These are phyloP conservation scores for Gaeumannomyces tritici DNA, from an alignment of 2,329 filamentous ascomycete genomes.

Conservation along the genomic window DNA sequence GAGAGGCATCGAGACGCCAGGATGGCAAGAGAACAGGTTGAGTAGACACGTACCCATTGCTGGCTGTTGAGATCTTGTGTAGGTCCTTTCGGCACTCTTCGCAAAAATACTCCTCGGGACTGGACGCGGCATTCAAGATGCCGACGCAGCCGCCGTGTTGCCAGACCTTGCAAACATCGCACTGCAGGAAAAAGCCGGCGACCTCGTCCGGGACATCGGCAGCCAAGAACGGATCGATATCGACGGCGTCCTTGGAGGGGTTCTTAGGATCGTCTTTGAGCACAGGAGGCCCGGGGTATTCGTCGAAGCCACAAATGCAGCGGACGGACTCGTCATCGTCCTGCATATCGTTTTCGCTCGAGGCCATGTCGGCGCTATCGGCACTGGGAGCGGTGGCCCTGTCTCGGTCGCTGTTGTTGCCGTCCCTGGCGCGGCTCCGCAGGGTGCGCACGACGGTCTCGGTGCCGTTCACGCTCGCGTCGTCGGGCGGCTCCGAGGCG, in stretches of 20 bases:
- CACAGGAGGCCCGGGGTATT: conserved; percentile 77
- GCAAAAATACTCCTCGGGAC: conserved; percentile 96
- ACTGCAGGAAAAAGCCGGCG: conserved; percentile 94
- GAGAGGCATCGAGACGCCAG: not conserved
- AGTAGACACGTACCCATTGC: conserved; percentile 63
- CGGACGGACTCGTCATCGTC: conserved; percentile 91
- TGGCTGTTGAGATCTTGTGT: conserved; percentile 71
- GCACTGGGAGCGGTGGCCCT: conserved; percentile 24
- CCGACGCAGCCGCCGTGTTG: conserved; percentile 97
- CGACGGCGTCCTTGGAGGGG: conserved; percentile 45
- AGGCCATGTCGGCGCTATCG: conserved; percentile 40
- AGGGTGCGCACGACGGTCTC: conserved; percentile 65
- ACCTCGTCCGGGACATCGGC: conserved; percentile 70
- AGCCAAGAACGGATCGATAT: conserved; percentile 46
- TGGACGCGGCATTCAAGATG: conserved; percentile 87
- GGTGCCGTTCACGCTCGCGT: conserved; percentile 41
- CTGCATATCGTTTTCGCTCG: conserved; percentile 62
- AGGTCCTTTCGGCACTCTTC: conserved; percentile 88
- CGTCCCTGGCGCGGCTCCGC: conserved; percentile 60
- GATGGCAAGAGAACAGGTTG: not conserved
- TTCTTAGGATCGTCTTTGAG: conserved; percentile 40
- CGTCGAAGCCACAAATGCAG: conserved; percentile 88
- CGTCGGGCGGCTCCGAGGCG: conserved; percentile 59
- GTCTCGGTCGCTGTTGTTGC: conserved; percentile 44
- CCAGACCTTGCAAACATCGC: conserved; percentile 96